Evolutionary conservation across 805 yeast genomes (phyloP).

Genomic region (Hanseniaspora mollemarum): DNA sequence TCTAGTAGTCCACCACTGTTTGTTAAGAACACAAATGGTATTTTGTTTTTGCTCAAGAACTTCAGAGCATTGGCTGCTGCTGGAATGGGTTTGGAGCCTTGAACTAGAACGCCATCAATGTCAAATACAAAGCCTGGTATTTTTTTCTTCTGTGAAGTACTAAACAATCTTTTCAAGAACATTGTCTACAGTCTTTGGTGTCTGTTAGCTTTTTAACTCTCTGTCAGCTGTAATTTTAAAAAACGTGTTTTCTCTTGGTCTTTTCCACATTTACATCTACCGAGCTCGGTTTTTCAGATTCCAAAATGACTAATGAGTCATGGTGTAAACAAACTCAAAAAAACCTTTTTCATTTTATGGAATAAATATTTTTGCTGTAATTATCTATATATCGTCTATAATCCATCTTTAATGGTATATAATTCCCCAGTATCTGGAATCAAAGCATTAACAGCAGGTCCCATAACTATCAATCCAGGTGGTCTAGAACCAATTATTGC

Average conservation of each 20-base stretch:
- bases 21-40: slow-evolving; percentile 76
- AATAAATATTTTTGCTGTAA: background rate
- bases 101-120: slow-evolving; percentile 79
- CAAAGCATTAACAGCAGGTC: slow-evolving; percentile 57
- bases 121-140: slow-evolving; percentile 28
- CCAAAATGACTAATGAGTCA: background rate
- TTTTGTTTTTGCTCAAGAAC: slow-evolving; percentile 38
- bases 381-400: slow-evolving; percentile 16
- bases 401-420: slow-evolving; percentile 31
- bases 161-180: slow-evolving; percentile 4
- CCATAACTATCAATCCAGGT: slow-evolving; percentile 79
- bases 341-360: background rate
- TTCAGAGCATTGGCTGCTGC: slow-evolving; percentile 52
- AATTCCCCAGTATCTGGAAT: slow-evolving; percentile 22
- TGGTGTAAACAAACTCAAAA: background rate
- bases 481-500: slow-evolving; percentile 77
- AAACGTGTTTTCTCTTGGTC: no score
- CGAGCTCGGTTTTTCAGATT: no score
- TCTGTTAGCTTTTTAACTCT: background rate
- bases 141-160: background rate
- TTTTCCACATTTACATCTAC: no score
- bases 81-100: slow-evolving; percentile 59
- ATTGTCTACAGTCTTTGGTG: no score
- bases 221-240: no score
- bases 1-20: slow-evolving; percentile 85